Evolutionary conservation across 805 yeast species (phyloP), one percentile per base, ranked within the genome.

Genomic region (Candida qinlingensis): DNA sequence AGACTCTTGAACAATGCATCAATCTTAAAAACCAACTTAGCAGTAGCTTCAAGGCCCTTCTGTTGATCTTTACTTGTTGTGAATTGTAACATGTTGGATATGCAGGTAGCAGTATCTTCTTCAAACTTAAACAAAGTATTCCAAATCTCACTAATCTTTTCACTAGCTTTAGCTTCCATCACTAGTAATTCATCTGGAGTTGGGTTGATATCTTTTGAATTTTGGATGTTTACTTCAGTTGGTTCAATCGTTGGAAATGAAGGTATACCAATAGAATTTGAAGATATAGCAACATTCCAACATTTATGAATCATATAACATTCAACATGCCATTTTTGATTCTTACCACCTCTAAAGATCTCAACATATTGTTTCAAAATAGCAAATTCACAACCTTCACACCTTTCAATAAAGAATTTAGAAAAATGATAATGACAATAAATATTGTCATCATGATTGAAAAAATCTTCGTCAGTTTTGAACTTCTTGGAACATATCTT

Each of bases 271-370:
- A 85, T 75, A 7, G 78, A 70, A 44, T 77, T 83, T 0, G 85
- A 75, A 1, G 85, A 76, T 26, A 94, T 72, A 49, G 83, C 77
- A 25, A 91, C 96, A 62, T 89, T 90, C 99, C 99, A 94, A 61
- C 89, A 91, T 66, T 91, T 91, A 71, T 87, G 91, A 42, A 94
- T 95, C 90, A 95, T 95, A 63, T 90, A 94, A 71, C 99, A 94
- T 64, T 95, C 98, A 2, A 97, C 98, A 67, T 94, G 99, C 99
- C 99, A 94, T 63, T 89, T 96, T 65, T 91, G 96, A 50, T 87
- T 85, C 56, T 84, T 77, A 26, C 97, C 97, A 44, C 97, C 96
- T 56, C 94, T 76, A 52, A 81, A 87, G 41, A 92, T 81, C 65
- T 92, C 97, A 36, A 92, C 96, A 66, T 90, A 94, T 63, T 94